Evolutionary conservation across 1,139 yeast genomes (phyloP).

Genomic region (Debaryomycetaceae sp.): DNA sequence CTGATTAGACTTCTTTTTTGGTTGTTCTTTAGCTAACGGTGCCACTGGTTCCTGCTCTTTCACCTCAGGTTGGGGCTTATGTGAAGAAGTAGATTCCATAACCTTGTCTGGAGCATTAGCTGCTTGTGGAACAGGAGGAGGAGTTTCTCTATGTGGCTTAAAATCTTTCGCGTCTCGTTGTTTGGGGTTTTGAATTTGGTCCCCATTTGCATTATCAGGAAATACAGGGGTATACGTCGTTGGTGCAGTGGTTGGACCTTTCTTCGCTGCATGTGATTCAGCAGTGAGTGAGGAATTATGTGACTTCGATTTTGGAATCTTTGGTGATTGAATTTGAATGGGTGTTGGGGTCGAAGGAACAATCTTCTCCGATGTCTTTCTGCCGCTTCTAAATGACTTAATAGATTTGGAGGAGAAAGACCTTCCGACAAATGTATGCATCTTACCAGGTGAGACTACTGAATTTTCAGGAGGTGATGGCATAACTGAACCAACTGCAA

Average conservation of each 20-base stretch:
- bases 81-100: slow-evolving; percentile 7
- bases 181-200: slow-evolving; percentile 13
- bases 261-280: slow-evolving; percentile 16
- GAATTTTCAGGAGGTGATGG: slow-evolving; percentile 4
- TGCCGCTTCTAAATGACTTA: slow-evolving; percentile 26
- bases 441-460: slow-evolving; percentile 13
- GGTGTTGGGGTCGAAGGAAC: slow-evolving; percentile 17
- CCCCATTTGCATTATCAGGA: slow-evolving; percentile 12
- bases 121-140: slow-evolving; percentile 20
- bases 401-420: slow-evolving; percentile 41
- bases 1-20: slow-evolving; percentile 11
- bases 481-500: slow-evolving; percentile 2
- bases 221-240: slow-evolving; percentile 30
- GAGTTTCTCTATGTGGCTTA: slow-evolving; percentile 32
- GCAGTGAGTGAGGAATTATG: slow-evolving; percentile 38
- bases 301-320: slow-evolving; percentile 45
- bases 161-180: slow-evolving; percentile 22
- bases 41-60: slow-evolving; percentile 7
- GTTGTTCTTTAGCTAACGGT: not conserved
- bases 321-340: slow-evolving; percentile 1
- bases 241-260: slow-evolving; percentile 42
- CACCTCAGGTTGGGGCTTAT: slow-evolving; percentile 2
- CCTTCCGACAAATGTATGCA: slow-evolving; percentile 26
- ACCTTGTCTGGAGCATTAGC: slow-evolving; percentile 1
- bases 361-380: slow-evolving; percentile 21